Conservation (phyloP, 768 basidiomycete genomes). For the Krasilnikovozyma curviuscula region DNA sequence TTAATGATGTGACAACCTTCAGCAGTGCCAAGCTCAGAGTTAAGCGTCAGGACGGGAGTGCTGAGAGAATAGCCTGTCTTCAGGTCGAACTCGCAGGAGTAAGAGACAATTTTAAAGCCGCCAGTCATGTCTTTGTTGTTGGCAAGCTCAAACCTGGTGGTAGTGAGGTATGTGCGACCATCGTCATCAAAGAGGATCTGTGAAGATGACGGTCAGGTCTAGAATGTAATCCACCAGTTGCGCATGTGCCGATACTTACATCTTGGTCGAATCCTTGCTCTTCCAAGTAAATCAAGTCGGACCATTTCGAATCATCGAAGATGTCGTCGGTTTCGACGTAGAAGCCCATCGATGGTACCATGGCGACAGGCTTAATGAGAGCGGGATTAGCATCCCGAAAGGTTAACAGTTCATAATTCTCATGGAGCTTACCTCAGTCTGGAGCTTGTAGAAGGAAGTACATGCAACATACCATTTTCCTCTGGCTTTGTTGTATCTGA, state of each 20-base stretch:
- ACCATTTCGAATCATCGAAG: constrained; percentile 15
- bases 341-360: too few relatives aligned
- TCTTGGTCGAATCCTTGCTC: constrained; percentile 17
- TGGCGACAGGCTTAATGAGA: too few relatives aligned
- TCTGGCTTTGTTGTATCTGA: too few relatives aligned
- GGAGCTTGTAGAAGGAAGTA: too few relatives aligned
- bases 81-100: constrained; percentile 11
- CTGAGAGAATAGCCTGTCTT: constrained; percentile 6
- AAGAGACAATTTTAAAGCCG: not conserved
- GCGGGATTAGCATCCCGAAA: too few relatives aligned
- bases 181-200: constrained; percentile 17
- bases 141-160: too few relatives aligned
- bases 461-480: too few relatives aligned
- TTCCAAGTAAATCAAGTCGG: constrained; percentile 14
- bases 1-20: constrained; percentile 22
- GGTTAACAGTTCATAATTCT: too few relatives aligned
- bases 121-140: too few relatives aligned
- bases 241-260: constrained; percentile 12
- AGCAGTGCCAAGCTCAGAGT: constrained; percentile 13
- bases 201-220: not conserved
- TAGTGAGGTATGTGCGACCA: constrained; percentile 12
- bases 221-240: not conserved
- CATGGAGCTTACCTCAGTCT: too few relatives aligned
- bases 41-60: constrained; percentile 5
- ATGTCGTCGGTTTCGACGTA: constrained; percentile 17